These are phyloP conservation scores for Glycine soja DNA, from an alignment of 306 rosid genomes.

Conservation along the genomic window DNA sequence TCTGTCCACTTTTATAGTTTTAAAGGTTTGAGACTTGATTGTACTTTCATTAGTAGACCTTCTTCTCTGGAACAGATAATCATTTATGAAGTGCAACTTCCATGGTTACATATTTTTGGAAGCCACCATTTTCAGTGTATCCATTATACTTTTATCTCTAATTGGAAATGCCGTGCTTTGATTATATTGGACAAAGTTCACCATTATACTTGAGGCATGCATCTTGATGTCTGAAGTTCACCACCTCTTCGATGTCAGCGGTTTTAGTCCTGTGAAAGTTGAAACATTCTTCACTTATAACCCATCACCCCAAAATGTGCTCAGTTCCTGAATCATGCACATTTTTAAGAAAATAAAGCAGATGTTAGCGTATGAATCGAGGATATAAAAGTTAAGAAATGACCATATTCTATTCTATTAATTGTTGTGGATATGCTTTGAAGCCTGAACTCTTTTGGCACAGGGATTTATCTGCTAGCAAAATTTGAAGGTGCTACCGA, in stretches of 20 bases:
- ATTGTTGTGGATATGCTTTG: constrained; percentile 19
- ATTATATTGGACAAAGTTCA: constrained; percentile 12
- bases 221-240: not conserved
- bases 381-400: not conserved
- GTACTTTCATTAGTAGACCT: constrained; percentile 15
- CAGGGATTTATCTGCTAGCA: constrained; percentile 70
- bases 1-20: not conserved
- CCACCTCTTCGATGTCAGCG: too few species aligned
- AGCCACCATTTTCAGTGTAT: not conserved
- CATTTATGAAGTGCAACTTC: not conserved
- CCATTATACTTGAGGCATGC: not conserved
- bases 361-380: not conserved
- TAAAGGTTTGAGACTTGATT: constrained; percentile 7
- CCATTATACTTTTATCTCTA: not conserved
- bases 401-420: not conserved
- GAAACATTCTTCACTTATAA: not conserved
- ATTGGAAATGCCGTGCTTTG: constrained; percentile 6
- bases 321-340: constrained; percentile 5
- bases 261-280: not conserved
- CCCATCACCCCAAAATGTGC: not conserved
- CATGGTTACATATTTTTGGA: not conserved
- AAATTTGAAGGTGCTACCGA: constrained; percentile 69
- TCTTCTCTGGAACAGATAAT: constrained; percentile 13
- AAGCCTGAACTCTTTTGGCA: constrained; percentile 30
- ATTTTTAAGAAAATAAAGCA: constrained; percentile 2